These are phyloP conservation scores for Polyporus arcularius DNA, from an alignment of 768 basidiomycete genomes.

Conservation along the genomic window DNA sequence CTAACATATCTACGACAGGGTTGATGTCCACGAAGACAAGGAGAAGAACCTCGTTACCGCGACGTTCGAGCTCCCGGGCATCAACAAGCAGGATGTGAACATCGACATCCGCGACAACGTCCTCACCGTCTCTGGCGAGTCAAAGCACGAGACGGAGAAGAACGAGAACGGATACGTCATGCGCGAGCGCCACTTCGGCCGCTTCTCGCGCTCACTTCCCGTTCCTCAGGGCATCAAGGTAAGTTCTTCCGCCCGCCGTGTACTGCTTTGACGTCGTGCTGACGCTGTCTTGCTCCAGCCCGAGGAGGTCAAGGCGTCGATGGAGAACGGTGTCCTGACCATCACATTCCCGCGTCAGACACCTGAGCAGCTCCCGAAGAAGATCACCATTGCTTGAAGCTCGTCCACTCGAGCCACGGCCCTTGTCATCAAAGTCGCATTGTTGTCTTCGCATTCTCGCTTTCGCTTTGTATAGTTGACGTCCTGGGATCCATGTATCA, in stretches of 20 bases:
- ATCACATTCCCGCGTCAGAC: conserved; percentile 54
- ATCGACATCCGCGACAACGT: conserved; percentile 51
- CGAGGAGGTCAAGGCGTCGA: conserved; percentile 47
- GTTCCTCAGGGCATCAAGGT: conserved; percentile 28
- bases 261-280: conserved; percentile 3
- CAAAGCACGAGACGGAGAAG: conserved; percentile 32
- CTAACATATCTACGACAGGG: conserved; percentile 32
- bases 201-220: conserved; percentile 25
- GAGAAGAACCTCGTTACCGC: conserved; percentile 51
- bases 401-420: not conserved
- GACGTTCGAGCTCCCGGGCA: conserved; percentile 57
- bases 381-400: conserved; percentile 37
- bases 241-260: not conserved
- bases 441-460: too few species aligned
- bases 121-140: conserved; percentile 53
- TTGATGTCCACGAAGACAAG: conserved; percentile 52
- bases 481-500: too few species aligned
- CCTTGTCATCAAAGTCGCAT: not conserved
- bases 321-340: conserved; percentile 55
- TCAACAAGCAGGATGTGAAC: conserved; percentile 48
- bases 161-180: conserved; percentile 37
- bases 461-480: too few species aligned
- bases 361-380: conserved; percentile 36
- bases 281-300: conserved; percentile 29
- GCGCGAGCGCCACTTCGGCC: conserved; percentile 30